Conservation (phyloP, 2,329 filamentous ascomycete genomes). For the Diaporthe vaccinii region DNA sequence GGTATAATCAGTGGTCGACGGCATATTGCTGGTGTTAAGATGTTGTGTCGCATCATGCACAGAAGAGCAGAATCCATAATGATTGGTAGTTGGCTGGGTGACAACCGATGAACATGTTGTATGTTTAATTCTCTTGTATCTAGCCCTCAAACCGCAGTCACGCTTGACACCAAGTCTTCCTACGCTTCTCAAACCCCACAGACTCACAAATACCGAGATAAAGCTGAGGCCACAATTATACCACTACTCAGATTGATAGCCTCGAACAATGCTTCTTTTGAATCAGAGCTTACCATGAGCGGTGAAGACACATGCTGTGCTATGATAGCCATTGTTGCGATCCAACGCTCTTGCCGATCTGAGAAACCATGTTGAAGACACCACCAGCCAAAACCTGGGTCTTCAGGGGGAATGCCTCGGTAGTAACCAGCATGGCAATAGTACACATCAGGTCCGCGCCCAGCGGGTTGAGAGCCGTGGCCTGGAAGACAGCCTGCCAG, state of each 20-base stretch:
- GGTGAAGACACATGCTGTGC: constrained; percentile 46
- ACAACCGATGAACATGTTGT: background rate
- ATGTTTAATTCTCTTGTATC: background rate
- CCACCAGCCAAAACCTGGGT: constrained; percentile 71
- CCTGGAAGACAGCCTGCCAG: constrained; percentile 62
- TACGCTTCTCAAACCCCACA: background rate
- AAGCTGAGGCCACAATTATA: constrained; percentile 3
- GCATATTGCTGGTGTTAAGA: background rate
- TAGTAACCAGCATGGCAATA: constrained; percentile 66
- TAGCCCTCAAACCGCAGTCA: background rate
- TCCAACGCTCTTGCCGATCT: constrained; percentile 69
- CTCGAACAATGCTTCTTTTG: background rate
- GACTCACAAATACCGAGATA: background rate
- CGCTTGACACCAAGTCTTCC: background rate
- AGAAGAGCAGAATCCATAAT: background rate
- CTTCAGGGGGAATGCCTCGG: constrained; percentile 64
- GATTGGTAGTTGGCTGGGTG: too few species aligned
- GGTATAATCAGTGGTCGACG: too few species aligned
- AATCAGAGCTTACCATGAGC: constrained; percentile 43
- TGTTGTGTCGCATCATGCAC: background rate
- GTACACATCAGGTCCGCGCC: constrained; percentile 66
- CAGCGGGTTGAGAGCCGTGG: constrained; percentile 58
- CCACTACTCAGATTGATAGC: background rate
- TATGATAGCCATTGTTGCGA: constrained; percentile 65
- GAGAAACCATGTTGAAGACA: constrained; percentile 70